These are phyloP conservation scores for Flaveria linearis DNA, from an alignment of 129 eudicot genomes.

Conservation along the genomic window DNA sequence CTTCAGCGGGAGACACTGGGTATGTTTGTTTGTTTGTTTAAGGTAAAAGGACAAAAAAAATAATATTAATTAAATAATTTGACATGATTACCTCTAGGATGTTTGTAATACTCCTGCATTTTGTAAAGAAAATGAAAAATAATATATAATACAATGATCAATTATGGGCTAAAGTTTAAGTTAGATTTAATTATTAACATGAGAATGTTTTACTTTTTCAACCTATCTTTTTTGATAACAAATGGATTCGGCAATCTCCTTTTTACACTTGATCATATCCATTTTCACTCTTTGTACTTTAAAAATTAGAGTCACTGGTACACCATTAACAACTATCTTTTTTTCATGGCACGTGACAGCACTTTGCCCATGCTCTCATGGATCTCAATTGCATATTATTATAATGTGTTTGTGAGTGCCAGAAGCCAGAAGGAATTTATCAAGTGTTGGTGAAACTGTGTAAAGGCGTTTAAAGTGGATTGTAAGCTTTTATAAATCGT, in stretches of 20 bases:
- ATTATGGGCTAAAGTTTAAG: not conserved
- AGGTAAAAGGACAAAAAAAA: too few species aligned
- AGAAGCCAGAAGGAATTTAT: too few species aligned
- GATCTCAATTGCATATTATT: not conserved
- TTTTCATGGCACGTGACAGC: conserved; percentile 33
- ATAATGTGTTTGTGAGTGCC: too few species aligned
- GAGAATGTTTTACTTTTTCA: conserved; percentile 15
- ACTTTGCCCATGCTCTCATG: conserved; percentile 24
- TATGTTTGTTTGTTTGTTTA: too few species aligned
- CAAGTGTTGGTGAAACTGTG: too few species aligned
- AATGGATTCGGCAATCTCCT: not conserved
- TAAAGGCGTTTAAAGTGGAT: too few species aligned
- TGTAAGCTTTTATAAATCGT: too few species aligned
- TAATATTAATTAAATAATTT: too few species aligned
- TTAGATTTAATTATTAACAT: not conserved
- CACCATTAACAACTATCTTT: conserved; percentile 1
- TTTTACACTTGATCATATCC: not conserved
- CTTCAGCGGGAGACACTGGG: too few species aligned
- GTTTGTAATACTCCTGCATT: too few species aligned
- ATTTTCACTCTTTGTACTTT: not conserved
- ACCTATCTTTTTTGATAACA: conserved; percentile 19
- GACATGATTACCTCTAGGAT: too few species aligned
- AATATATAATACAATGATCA: not conserved
- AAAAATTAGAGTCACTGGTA: not conserved
- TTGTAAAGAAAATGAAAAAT: not conserved